Evolutionary conservation across 2,329 filamentous ascomycete species (phyloP), one percentile per base, ranked within the genome.

Genomic region (Grosmannia clavigera): DNA sequence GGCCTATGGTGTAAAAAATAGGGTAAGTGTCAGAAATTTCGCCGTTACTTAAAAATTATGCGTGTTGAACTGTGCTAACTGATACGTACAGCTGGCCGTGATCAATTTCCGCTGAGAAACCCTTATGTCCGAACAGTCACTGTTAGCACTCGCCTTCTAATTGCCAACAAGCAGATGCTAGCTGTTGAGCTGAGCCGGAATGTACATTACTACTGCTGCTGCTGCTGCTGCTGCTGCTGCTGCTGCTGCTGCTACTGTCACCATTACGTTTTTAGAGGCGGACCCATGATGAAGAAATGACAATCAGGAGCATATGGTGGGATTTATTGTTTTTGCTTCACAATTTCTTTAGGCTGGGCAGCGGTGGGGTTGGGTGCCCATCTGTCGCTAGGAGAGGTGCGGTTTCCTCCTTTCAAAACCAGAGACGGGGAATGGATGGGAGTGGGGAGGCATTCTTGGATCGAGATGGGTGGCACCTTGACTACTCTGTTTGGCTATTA

Each of bases 1-100:
- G 61, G 83, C 83, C 0, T 86, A 85, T 68, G 83, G 82, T 19
- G 78, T 81, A 6, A 85, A 84, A 65, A 85, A 78, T 65, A 74
- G 79, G 68, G 82, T 85, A 76, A 70, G 82, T 78, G 51, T 46
- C 12, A 12, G 9, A 11, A 22, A 3, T 33, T 11, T 1, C 5
- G 7, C 10, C 33, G 6, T 14, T 2, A 33, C 5, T 3, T 43
- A 12, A 27, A 33, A 11, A 27, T 29, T 2, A 22, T 46, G 4
- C 25, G 10, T 22, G 6, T 40, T 40, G 38, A 16, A 5, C 12
- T 40, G 38, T 16, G 12, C 38, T 27, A 16, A 16, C 48, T 33
- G 5, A 57, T 14, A 43, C 2, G 25, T 7, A 3, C 38, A 66
- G 66, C 51, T 67, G 57, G 66, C 66, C 11, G 65, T 67, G 1